Percentiles rank a stretch among this genome's conserved stretches.
These are phyloP conservation scores for Salvia hispanica DNA, from an alignment of 257 asterid genomes.

Conservation along the genomic window DNA sequence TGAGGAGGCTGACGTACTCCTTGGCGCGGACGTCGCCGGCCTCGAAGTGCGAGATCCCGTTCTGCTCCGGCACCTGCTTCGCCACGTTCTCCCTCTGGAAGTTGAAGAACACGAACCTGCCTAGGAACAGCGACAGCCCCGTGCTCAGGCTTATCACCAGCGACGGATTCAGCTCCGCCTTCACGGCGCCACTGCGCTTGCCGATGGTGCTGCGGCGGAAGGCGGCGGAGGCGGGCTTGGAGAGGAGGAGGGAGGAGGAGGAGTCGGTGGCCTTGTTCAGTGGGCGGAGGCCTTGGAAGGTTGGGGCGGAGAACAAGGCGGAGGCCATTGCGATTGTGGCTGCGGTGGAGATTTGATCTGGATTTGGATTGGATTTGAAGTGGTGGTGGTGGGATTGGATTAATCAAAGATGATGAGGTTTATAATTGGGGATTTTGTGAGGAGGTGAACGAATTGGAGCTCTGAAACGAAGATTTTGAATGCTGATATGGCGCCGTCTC, in stretches of 20 bases:
- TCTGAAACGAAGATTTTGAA: constrained; percentile 47
- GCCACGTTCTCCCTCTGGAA: constrained; percentile 97
- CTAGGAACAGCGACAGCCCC: constrained; percentile 80
- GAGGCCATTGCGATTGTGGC: constrained; percentile 57
- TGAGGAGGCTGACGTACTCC: constrained; percentile 88
- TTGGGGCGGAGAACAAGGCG: constrained; percentile 70
- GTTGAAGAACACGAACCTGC: constrained; percentile 90
- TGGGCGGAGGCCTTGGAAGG: constrained; percentile 83
- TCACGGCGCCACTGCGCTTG: constrained; percentile 35
- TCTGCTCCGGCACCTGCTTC: constrained; percentile 93
- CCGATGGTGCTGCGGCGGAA: constrained; percentile 40
- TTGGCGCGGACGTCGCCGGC: constrained; percentile 92
- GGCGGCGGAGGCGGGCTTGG: constrained; percentile 35
- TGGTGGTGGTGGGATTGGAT: constrained; percentile 2
- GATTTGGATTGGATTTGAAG: neutral
- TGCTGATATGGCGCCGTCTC: constrained; percentile 49
- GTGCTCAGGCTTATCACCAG: constrained; percentile 92
- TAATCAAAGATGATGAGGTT: constrained; percentile 33
- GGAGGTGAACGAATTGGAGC: constrained; percentile 44
- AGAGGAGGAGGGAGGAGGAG: constrained; percentile 31
- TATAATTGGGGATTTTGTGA: constrained; percentile 47
- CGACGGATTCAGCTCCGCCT: constrained; percentile 74
- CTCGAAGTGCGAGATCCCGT: constrained; percentile 81
- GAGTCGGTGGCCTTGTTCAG: constrained; percentile 69
- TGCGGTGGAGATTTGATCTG: neutral